Conservation (phyloP, 208 protist genomes). For the Crithidia brevicula region DNA sequence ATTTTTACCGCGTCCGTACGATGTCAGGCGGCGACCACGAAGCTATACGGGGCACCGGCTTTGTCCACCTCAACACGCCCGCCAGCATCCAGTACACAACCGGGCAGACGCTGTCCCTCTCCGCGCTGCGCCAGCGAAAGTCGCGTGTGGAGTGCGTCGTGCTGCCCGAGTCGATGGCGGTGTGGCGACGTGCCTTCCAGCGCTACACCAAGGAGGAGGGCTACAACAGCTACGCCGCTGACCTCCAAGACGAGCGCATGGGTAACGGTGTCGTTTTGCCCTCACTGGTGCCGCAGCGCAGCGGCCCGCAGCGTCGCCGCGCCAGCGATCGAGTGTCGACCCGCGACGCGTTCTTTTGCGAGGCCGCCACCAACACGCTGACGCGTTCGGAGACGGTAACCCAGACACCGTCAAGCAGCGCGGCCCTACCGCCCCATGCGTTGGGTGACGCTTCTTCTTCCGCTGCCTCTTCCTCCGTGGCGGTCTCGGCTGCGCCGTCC, state of each 20-base stretch:
- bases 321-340: not conserved
- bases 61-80: slow-evolving; percentile 90
- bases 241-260: slow-evolving; percentile 66
- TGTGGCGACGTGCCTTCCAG: slow-evolving; percentile 65
- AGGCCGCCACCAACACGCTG: not conserved
- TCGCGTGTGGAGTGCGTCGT: slow-evolving; percentile 71
- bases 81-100: slow-evolving; percentile 74
- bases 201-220: slow-evolving; percentile 50
- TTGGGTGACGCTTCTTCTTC: not conserved
- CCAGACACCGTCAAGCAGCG: not conserved
- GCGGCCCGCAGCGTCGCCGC: slow-evolving; percentile 19
- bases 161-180: slow-evolving; percentile 49
- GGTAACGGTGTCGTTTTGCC: slow-evolving; percentile 66
- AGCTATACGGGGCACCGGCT: slow-evolving; percentile 64
- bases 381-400: not conserved
- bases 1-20: slow-evolving; percentile 1
- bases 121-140: slow-evolving; percentile 52
- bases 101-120: slow-evolving; percentile 64
- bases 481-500: not conserved
- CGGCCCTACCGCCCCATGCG: not conserved
- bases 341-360: slow-evolving; percentile 16
- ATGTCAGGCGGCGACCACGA: slow-evolving; percentile 9
- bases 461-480: not conserved
- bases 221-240: slow-evolving; percentile 61
- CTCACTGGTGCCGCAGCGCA: slow-evolving; percentile 37